These are phyloP conservation scores for Venturiaceae sp. DNA, from an alignment of 2,329 filamentous ascomycete genomes.

Conservation along the genomic window DNA sequence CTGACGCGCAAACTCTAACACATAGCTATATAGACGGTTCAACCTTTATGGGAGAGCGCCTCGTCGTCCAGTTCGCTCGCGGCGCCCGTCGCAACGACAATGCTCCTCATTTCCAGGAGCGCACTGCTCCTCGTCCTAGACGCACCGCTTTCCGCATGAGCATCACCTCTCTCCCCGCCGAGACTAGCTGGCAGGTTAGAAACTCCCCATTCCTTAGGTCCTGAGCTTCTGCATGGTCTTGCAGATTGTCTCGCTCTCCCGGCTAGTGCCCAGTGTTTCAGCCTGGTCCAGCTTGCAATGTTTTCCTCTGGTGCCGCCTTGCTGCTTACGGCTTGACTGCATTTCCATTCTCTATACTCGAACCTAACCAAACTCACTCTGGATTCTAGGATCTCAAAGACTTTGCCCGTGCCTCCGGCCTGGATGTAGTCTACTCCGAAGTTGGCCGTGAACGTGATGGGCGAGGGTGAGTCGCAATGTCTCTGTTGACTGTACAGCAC, in stretches of 20 bases:
- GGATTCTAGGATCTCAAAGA: constrained; percentile 95
- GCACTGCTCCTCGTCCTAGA: constrained; percentile 68
- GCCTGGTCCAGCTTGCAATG: background rate
- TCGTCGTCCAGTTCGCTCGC: constrained; percentile 96
- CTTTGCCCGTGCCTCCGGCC: constrained; percentile 90
- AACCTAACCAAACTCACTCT: constrained; percentile 60
- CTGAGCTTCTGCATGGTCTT: constrained; percentile 24
- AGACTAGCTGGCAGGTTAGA: constrained; percentile 99
- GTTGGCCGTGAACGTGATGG: constrained; percentile 86
- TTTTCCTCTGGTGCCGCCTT: background rate
- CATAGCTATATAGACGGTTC: constrained; percentile 62
- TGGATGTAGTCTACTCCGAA: constrained; percentile 97
- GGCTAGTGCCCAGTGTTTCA: constrained; percentile 19
- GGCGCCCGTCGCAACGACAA: constrained; percentile 65
- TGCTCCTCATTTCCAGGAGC: constrained; percentile 53
- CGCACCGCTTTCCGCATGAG: constrained; percentile 96
- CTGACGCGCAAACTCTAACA: background rate
- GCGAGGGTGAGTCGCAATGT: constrained; percentile 60
- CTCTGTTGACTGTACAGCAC: background rate
- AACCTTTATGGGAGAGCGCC: constrained; percentile 93
- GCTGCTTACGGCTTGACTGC: background rate
- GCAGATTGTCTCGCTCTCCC: constrained; percentile 24
- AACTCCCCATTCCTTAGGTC: constrained; percentile 31
- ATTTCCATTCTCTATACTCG: background rate
- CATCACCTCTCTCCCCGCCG: constrained; percentile 89